phyloP scores from a whole-genome alignment of 2,329 filamentous ascomycete species.

The Hypoxylon sp. region DNA sequence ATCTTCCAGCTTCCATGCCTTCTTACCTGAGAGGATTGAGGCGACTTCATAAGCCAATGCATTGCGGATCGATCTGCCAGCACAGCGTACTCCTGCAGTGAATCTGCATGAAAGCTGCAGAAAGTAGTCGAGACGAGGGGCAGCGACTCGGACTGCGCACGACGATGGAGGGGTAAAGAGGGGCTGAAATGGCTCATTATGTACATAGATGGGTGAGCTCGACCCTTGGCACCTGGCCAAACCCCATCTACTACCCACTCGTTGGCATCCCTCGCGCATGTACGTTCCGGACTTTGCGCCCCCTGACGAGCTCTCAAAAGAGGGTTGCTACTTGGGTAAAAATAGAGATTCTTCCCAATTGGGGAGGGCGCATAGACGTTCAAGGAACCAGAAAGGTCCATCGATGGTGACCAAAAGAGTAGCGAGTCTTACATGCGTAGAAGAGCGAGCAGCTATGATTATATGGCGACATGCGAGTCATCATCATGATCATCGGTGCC shows the following conservation, averaged over 20 bases:
- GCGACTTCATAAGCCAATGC: constrained; percentile 43
- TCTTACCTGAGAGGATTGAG: constrained; percentile 38
- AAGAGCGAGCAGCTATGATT: background rate
- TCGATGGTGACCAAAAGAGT: constrained; percentile 28
- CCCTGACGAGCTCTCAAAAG: constrained; percentile 18
- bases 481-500: background rate
- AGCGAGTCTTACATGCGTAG: constrained; percentile 6
- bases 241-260: constrained; percentile 40
- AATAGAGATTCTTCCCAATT: constrained; percentile 38
- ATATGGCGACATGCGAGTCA: background rate
- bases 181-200: constrained; percentile 45
- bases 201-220: constrained; percentile 29
- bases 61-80: constrained; percentile 51
- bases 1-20: constrained; percentile 17
- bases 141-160: constrained; percentile 35
- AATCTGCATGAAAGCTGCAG: constrained; percentile 50
- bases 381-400: constrained; percentile 16
- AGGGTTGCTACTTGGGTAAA: constrained; percentile 33
- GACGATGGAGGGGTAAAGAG: constrained; percentile 54
- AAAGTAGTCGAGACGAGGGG: constrained; percentile 50
- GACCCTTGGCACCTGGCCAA: constrained; percentile 34
- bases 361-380: constrained; percentile 22
- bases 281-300: constrained; percentile 18
- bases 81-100: constrained; percentile 52
- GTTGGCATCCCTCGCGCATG: constrained; percentile 40